phyloP scores from a whole-genome alignment of 2,329 filamentous ascomycete species.

The Exophiala oligosperma region DNA sequence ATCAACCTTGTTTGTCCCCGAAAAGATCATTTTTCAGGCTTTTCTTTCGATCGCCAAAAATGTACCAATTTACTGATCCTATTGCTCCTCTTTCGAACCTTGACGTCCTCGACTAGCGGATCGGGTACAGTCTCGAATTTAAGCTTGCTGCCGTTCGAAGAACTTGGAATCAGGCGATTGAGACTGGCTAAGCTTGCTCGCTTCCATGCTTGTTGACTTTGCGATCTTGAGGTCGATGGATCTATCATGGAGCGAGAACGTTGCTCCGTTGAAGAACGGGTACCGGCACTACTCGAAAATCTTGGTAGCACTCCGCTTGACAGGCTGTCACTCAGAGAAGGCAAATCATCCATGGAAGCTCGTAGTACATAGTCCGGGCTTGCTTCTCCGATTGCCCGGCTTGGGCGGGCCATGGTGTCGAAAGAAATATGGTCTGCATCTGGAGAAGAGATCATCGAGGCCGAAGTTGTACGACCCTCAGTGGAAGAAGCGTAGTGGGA shows the following conservation, averaged over 20 bases:
- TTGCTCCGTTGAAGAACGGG: constrained; percentile 42
- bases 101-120: constrained; percentile 38
- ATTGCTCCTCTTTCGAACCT: constrained; percentile 46
- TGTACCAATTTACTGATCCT: constrained; percentile 50
- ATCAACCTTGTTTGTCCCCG: background rate
- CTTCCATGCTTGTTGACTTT: constrained; percentile 38
- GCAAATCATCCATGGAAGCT: constrained; percentile 50
- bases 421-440: constrained; percentile 42
- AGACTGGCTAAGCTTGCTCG: constrained; percentile 51
- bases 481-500: constrained; percentile 39
- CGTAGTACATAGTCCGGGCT: constrained; percentile 39
- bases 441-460: constrained; percentile 48
- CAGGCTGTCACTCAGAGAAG: constrained; percentile 50
- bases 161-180: constrained; percentile 46
- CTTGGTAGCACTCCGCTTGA: constrained; percentile 47
- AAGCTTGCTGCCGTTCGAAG: constrained; percentile 40
- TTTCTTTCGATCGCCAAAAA: constrained; percentile 52
- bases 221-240: constrained; percentile 40
- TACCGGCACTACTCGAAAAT: constrained; percentile 45
- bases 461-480: constrained; percentile 38
- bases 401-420: constrained; percentile 42
- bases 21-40: constrained; percentile 33
- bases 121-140: constrained; percentile 36
- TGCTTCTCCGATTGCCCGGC: constrained; percentile 36
- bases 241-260: constrained; percentile 47